These are phyloP conservation scores for Cucumis cinereus DNA, from an alignment of 306 rosid species.

Conservation along the genomic window DNA sequence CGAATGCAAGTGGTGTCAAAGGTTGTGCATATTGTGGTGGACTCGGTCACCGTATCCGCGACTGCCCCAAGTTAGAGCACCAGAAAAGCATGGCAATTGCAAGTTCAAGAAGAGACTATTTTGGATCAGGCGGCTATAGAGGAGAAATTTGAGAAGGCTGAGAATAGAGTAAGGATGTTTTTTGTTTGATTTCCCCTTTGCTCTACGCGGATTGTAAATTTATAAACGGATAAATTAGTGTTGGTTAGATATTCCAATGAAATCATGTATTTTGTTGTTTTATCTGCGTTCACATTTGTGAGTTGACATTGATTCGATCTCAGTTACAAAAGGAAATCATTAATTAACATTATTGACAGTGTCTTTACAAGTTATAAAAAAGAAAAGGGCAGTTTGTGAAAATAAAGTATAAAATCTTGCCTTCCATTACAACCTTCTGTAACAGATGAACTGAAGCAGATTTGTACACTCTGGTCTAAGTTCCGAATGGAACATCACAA, in stretches of 20 bases:
- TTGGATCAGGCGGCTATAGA: constrained; percentile 86
- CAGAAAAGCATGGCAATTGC: constrained; percentile 80
- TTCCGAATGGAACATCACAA: neutral
- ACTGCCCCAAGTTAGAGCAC: constrained; percentile 79
- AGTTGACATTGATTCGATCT: neutral
- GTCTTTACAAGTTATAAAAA: neutral
- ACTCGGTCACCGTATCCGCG: constrained; percentile 82
- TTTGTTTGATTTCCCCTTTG: neutral
- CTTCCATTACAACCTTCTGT: neutral
- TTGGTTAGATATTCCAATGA: neutral
- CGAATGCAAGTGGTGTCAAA: constrained; percentile 67
- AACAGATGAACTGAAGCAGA: neutral
- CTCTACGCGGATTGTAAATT: neutral
- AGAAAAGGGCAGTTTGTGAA: neutral
- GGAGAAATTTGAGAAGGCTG: constrained; percentile 52
- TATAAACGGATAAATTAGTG: neutral
- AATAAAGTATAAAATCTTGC: neutral
- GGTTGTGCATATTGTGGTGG: constrained; percentile 96
- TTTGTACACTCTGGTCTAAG: neutral
- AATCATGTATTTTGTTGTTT: neutral
- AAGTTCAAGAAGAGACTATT: constrained; percentile 65
- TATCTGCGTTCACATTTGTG: neutral
- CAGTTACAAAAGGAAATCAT: neutral
- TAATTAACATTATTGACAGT: neutral
- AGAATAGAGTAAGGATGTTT: neutral